Evolutionary conservation across 371 early-diverging fungal species (phyloP).

Genomic region (Mortierella sp.): DNA sequence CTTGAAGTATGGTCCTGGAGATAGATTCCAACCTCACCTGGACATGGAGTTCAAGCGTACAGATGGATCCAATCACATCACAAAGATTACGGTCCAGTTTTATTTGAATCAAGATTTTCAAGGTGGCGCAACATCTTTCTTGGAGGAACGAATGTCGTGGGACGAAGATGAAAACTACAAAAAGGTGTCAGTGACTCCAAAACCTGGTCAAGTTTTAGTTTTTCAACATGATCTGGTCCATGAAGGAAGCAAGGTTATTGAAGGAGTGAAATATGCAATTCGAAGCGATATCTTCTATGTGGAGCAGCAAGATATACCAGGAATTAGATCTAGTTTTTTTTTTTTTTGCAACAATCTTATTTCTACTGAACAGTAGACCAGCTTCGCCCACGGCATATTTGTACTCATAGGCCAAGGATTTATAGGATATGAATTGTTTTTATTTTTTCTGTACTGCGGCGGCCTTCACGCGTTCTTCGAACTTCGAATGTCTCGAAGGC

Average conservation of each 20-base stretch:
- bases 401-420: too few relatives aligned
- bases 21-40: conserved; percentile 59
- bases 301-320: too few relatives aligned
- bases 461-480: too few relatives aligned
- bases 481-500: too few relatives aligned
- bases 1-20: conserved; percentile 59
- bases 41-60: conserved; percentile 59
- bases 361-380: too few relatives aligned
- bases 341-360: too few relatives aligned
- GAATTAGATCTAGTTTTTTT: too few relatives aligned
- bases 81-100: conserved; percentile 61
- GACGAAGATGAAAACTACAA: background rate
- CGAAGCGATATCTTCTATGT: conserved; percentile 56
- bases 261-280: conserved; percentile 56
- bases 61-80: conserved; percentile 57
- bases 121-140: conserved; percentile 62
- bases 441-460: too few relatives aligned
- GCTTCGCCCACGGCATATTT: too few relatives aligned
- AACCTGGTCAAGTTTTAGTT: conserved; percentile 55
- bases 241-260: conserved; percentile 49
- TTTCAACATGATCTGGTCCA: conserved; percentile 60
- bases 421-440: too few relatives aligned
- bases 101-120: conserved; percentile 58
- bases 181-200: conserved; percentile 28
- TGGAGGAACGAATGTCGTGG: conserved; percentile 22